Percentiles rank a stretch among this genome's conserved stretches.
These are phyloP conservation scores for Diutina sp. DNA, from an alignment of 1,139 yeast genomes.

Conservation along the genomic window DNA sequence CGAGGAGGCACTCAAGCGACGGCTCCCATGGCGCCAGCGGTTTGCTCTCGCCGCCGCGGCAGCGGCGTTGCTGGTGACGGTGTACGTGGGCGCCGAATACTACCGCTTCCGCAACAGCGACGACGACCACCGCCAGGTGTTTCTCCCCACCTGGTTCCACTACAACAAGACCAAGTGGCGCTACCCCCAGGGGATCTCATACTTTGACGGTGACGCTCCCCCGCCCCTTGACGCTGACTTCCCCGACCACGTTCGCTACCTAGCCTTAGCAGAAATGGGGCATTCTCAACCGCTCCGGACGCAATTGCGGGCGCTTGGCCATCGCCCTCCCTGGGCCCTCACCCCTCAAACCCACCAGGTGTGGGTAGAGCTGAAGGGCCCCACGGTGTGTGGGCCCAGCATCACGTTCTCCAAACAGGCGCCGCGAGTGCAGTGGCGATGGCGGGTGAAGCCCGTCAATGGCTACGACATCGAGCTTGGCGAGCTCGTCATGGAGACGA, in stretches of 20 bases:
- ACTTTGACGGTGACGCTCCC: neutral
- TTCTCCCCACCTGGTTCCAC: conserved; percentile 1
- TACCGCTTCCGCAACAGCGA: neutral
- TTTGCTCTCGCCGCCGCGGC: neutral
- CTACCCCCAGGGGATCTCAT: neutral
- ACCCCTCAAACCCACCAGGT: neutral
- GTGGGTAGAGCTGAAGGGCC: neutral
- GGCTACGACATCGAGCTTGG: conserved; percentile 1
- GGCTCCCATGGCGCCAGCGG: conserved; percentile 1
- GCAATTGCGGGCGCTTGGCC: neutral
- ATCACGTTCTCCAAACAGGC: neutral
- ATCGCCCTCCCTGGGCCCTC: neutral
- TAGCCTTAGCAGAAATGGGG: neutral
- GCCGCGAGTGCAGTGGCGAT: neutral
- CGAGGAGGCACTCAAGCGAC: neutral
- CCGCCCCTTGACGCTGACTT: neutral
- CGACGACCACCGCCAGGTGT: neutral
- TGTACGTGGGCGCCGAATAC: neutral
- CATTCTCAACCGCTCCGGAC: neutral
- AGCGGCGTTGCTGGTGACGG: neutral
- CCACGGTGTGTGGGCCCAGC: neutral
- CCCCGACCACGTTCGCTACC: neutral
- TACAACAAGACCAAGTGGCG: neutral
- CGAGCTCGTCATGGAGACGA: neutral
- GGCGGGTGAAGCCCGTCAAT: neutral